Evolutionary conservation across 2,329 filamentous ascomycete genomes (phyloP), one percentile per base, ranked within the genome.

Genomic region (Trichophyton mentagrophytes): DNA sequence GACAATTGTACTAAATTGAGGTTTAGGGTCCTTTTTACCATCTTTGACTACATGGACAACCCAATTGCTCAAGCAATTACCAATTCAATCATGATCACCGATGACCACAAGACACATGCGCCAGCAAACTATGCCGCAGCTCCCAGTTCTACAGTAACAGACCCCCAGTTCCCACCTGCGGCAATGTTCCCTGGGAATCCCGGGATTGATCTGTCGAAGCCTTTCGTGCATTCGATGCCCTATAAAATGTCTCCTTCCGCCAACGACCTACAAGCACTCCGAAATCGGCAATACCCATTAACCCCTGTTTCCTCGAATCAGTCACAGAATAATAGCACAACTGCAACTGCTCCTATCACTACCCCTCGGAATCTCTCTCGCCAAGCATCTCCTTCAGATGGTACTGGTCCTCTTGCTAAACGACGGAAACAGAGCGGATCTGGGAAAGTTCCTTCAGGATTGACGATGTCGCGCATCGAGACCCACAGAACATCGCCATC

Each of bases 51-150:
- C 69, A 77, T 84, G 64, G 88, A 86, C 67, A 84, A 85, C 51
- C 77, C 96, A 36, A 77, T 97, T 49, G 88, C 90, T 5, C 92
- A 99, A 74, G 84, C 85, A 59, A 86, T 96, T 65, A 90, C 89
- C 20, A 85, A 87, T 60, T 88, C 90, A 0, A 95, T 97, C 65
- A 92, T 96, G 82, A 96, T 97, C 65, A 97, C 93, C 0, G 92
- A 99, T 71, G 92, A 99, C 69, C 92, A 97, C 77, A 97, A 97
- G 77, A 96, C 90, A 6, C 87, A 89, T 67, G 72, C 79, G 58
- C 74, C 78, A 65, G 72, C 67, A 61, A 69, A 70, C 60, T 65
- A 73, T 61, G 65, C 69, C 61, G 62, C 71, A 49, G 65, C 73
- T 3, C 68, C 72, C 13, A 72, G 67, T 11, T 68, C 73, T 40